Percentiles rank a stretch among this genome's conserved stretches.
Conservation (phyloP, 495 filamentous ascomycete species). For the Oleoguttula mirabilis region DNA sequence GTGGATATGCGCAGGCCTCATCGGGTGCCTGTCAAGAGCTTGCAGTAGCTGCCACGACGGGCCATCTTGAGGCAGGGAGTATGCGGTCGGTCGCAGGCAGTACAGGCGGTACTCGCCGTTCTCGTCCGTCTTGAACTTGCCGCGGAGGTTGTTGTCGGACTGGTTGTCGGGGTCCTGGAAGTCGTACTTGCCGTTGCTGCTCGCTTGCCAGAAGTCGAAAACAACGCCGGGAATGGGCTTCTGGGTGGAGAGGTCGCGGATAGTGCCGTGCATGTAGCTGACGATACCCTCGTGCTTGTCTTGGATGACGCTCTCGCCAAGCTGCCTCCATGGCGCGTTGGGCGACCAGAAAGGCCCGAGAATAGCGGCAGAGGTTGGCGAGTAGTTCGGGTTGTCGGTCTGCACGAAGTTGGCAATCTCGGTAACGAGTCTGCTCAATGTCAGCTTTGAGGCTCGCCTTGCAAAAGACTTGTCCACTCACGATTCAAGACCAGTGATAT, state of each 20-base stretch:
- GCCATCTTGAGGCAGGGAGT: constrained; percentile 65
- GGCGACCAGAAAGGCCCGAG: constrained; percentile 82
- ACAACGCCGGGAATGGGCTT: constrained; percentile 57
- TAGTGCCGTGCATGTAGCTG: constrained; percentile 62
- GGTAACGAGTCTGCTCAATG: constrained; percentile 50
- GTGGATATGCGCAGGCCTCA: constrained; percentile 34
- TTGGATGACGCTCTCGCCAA: constrained; percentile 60
- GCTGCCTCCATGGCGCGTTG: constrained; percentile 63
- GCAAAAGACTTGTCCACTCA: constrained; percentile 28
- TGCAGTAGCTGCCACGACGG: constrained; percentile 57
- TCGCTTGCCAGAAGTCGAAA: constrained; percentile 80
- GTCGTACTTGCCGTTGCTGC: constrained; percentile 76
- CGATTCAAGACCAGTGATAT: constrained; percentile 74
- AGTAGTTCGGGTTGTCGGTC: constrained; percentile 46
- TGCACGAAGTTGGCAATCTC: constrained; percentile 77
- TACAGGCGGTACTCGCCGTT: constrained; percentile 69
- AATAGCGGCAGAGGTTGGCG: constrained; percentile 71
- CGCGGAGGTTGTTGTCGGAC: constrained; percentile 67
- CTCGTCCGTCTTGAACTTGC: constrained; percentile 68
- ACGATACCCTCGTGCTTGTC: constrained; percentile 51
- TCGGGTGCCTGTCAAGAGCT: constrained; percentile 53
- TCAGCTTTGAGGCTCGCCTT: neutral
- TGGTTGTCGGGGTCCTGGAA: constrained; percentile 71
- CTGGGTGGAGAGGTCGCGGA: constrained; percentile 60
- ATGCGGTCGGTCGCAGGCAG: constrained; percentile 72